A percentile compares a stretch with the other conserved stretches of the same genome.
phyloP scores from a whole-genome alignment of 495 filamentous ascomycete genomes.

The Aspergillus cristatus region DNA sequence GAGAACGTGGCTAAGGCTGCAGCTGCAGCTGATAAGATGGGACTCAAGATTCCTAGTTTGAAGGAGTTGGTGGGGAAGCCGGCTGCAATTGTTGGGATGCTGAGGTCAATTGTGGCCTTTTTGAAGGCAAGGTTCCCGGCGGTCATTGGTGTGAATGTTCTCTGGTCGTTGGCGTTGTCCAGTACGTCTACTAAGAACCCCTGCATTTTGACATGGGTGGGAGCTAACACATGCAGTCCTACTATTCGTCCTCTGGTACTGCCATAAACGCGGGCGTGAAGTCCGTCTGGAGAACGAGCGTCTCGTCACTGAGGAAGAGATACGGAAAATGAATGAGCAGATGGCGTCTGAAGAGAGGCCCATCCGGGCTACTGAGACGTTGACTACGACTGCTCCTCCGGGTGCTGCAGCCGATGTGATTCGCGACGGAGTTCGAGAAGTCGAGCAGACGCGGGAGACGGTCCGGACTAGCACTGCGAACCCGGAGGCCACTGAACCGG shows the following conservation, averaged over 20 bases:
- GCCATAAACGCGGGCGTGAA: conserved; percentile 86
- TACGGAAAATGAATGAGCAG: conserved; percentile 33
- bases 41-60: conserved; percentile 49
- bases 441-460: conserved; percentile 23
- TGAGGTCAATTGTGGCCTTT: conserved; percentile 78
- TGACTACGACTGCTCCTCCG: conserved; percentile 37
- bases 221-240: conserved; percentile 46
- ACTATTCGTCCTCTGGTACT: conserved; percentile 92
- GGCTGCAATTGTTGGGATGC: conserved; percentile 68
- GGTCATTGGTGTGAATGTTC: conserved; percentile 72
- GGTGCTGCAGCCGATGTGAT: conserved; percentile 35
- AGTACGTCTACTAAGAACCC: conserved; percentile 42
- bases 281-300: conserved; percentile 66
- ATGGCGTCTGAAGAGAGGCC: conserved; percentile 10
- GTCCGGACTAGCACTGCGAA: conserved; percentile 2
- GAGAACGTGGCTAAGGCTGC: conserved; percentile 41
- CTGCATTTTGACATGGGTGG: not conserved
- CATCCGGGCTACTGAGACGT: conserved; percentile 33
- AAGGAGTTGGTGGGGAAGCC: conserved; percentile 80
- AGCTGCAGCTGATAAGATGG: conserved; percentile 42
- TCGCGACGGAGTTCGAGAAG: conserved; percentile 32
- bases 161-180: conserved; percentile 78
- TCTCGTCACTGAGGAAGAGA: conserved; percentile 41
- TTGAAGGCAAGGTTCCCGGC: conserved; percentile 77
- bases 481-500: too few relatives aligned